Evolutionary conservation across 306 rosid genomes (phyloP).

Genomic region (Gillenia trifoliata): DNA sequence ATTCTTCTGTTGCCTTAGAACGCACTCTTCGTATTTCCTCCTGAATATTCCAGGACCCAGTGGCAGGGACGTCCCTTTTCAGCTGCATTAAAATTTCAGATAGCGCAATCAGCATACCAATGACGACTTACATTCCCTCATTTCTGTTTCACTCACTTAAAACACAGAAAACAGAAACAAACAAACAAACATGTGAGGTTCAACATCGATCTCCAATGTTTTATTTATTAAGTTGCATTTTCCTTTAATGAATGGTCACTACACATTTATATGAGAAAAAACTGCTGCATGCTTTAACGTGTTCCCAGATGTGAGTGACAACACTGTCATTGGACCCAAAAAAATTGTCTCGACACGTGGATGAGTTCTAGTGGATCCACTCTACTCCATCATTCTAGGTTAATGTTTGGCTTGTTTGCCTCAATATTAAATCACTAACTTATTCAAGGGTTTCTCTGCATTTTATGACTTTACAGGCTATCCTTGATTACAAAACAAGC

Average conservation of each 20-base stretch:
- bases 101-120: background rate
- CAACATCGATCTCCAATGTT: background rate
- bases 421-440: background rate
- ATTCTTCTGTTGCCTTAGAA: constrained; percentile 87
- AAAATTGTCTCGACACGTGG: background rate
- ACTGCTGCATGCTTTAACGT: background rate
- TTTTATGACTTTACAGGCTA: background rate
- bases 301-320: background rate
- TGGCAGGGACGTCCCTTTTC: constrained; percentile 57
- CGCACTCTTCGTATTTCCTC: constrained; percentile 94
- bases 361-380: background rate
- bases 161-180: background rate
- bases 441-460: background rate
- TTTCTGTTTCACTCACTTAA: background rate
- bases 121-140: background rate
- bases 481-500: background rate
- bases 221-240: background rate
- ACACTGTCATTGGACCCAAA: background rate
- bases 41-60: constrained; percentile 93
- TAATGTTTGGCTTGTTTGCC: background rate
- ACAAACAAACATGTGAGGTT: background rate
- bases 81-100: constrained; percentile 46
- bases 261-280: background rate
- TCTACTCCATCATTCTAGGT: background rate
- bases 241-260: background rate